Evolutionary conservation across 2,329 filamentous ascomycete species (phyloP), one percentile per base, ranked within the genome.

Genomic region (Colletotrichum falcatum): DNA sequence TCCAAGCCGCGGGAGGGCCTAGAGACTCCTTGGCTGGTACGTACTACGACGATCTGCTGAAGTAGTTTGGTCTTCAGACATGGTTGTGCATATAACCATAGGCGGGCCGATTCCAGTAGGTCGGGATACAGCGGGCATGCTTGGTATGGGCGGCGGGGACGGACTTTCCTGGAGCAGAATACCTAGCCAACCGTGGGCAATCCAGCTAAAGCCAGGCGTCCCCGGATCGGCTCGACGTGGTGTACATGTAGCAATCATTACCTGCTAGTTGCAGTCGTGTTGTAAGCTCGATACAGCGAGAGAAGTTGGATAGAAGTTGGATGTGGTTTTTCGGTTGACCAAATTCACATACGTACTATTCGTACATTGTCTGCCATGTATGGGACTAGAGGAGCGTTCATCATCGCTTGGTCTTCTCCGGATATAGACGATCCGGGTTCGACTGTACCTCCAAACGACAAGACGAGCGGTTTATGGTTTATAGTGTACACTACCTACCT

Each of bases 191-290:
- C n/a, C 14, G 26, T 28, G n/a, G 18, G n/a, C 23, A 61, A 53
- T 28, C 48, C 44, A 20, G 26, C 20, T 28, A 23, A 35, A 12
- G 14, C 26, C 33, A 9, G 16, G 23, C 44, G 44, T 51, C 20
- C 56, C 26, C 56, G 28, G 18, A 30, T 70, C 33, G n/a, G n/a
- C 23, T 49, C 26, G 18, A 42, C 20, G 39, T 20, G 20, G 39
- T 39, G 37, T 39, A 39, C 35, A 18, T 5, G 16, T 28, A 46
- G 26, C 35, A 61, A 55, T 35, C 12, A n/a, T 26, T 35, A 49
- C 66, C 20, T 66, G 66, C 60, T 48, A 35, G 37, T 37, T 58
- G 39, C 28, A 61, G 55, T 39, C 42, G 48, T 42, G 49, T 61
- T 66, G 49, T 33, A 56, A 61, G 26, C 37, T 42, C 60, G 26